Conservation (phyloP, 192 early-diverging fungal genomes). For the Dissophora globulifera region DNA sequence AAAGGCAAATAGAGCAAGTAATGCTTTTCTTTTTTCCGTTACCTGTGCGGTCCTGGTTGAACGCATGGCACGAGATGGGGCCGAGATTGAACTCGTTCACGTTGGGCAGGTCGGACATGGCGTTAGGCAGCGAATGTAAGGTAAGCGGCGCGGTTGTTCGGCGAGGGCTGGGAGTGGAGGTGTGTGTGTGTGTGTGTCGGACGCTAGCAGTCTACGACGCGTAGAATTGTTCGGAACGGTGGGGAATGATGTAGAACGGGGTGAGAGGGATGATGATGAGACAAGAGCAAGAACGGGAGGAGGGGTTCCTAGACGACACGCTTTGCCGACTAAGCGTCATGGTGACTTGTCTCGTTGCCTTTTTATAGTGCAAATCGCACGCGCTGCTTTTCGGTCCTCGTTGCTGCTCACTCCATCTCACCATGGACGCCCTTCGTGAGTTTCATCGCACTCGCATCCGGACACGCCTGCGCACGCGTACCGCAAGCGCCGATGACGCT, state of each 20-base stretch:
- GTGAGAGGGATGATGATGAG: conserved; percentile 12
- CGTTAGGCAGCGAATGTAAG: neutral
- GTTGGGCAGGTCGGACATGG: conserved; percentile 32
- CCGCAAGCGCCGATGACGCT: too few relatives aligned
- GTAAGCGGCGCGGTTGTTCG: too few relatives aligned
- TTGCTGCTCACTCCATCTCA: neutral
- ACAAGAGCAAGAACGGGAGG: neutral
- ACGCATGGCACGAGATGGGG: conserved; percentile 93
- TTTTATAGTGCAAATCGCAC: too few relatives aligned
- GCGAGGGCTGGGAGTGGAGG: too few relatives aligned
- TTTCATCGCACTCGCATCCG: too few relatives aligned
- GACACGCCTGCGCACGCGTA: too few relatives aligned
- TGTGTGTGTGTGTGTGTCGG: conserved; percentile 13
- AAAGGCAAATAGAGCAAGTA: conserved; percentile 14
- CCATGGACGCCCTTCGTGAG: too few relatives aligned
- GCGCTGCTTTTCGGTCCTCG: too few relatives aligned
- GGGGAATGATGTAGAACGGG: conserved; percentile 8
- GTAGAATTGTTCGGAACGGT: neutral
- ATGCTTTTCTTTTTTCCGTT: too few relatives aligned
- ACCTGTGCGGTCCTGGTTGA: conserved; percentile 91
- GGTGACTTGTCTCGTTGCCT: too few relatives aligned
- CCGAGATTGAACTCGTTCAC: conserved; percentile 62
- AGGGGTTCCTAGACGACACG: neutral
- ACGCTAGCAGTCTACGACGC: conserved; percentile 55
- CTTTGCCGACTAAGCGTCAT: too few relatives aligned